Base-by-base conservation (phyloP, 1,284 basidiomycete genomes). In the Trichosporon ovoides region DNA sequence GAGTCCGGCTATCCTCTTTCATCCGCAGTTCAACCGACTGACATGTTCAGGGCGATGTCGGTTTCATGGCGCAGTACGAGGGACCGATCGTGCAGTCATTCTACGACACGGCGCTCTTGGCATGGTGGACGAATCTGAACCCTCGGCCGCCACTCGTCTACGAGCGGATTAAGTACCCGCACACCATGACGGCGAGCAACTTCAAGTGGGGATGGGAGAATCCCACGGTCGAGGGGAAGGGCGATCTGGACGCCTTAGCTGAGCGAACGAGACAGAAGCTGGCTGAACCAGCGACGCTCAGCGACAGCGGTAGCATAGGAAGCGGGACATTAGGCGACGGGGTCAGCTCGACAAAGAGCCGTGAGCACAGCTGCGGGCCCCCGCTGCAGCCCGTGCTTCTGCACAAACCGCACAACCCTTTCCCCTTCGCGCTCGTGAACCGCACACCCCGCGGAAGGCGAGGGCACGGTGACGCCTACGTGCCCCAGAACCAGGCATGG, bases 341-440 rank as follows among this genome's bases (percentile, higher is more conserved):
- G 22, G 7, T 16, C 56, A 62, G 34, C 52, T n/a, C 28, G 34
- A 50, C 24, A n/a, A 13, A 6, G 28, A 33, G 50, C 50, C 33
- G 50, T 12, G 34, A 52, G 20, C 50, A 20, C 50, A 20, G 37
- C 20, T 52, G 50, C 34, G 50, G 36, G 18, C 50, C 31, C 16
- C 56, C 58, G 0, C 82, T 82, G 70, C 71, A 69, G 43, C 81
- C 82, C 12, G 76, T 81, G 58, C 68, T 83, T 52, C 68, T 85
- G 16, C 84, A 85, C 60, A 68, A 77, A 13, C 72, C 78, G n/a
- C 84, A 85, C 57, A 72, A 78, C 24, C 82, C 85, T 38, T 81
- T 85, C 52, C 86, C 87, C 0, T 87, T 88, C 67, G 85, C 82
- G 0, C 75, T 88, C 66, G 84, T 87, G 60, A 87, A 86, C 68